Percentiles rank a stretch among this genome's conserved stretches.
These are phyloP conservation scores for Solanum hybrid DNA, from an alignment of 305 asterid species.

Conservation along the genomic window DNA sequence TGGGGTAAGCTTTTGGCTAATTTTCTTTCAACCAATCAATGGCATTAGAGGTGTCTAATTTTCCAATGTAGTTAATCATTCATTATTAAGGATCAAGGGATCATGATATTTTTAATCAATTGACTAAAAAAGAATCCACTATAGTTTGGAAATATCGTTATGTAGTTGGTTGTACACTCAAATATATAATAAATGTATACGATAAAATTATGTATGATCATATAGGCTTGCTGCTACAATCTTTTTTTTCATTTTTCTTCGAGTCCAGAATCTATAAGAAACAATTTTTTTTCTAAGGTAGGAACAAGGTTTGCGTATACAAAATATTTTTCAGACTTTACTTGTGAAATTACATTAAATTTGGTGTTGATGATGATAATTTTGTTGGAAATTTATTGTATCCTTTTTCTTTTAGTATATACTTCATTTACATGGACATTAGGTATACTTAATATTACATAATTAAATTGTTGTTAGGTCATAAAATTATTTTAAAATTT, in stretches of 20 bases:
- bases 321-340: too few species aligned
- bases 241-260: neutral
- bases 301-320: neutral
- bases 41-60: neutral
- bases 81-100: neutral
- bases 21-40: neutral
- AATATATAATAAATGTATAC: neutral
- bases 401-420: neutral
- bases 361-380: neutral
- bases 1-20: neutral
- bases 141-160: neutral
- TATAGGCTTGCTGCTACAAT: neutral
- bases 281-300: neutral
- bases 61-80: neutral
- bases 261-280: neutral
- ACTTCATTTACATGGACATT: neutral
- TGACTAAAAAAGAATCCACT: neutral
- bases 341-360: too few species aligned
- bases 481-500: neutral
- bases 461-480: neutral
- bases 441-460: neutral
- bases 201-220: neutral
- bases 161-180: neutral
- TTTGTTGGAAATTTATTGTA: neutral
- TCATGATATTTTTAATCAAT: neutral